Evolutionary conservation across 2,329 filamentous ascomycete genomes (phyloP).

Genomic region (Moelleriella libera): DNA sequence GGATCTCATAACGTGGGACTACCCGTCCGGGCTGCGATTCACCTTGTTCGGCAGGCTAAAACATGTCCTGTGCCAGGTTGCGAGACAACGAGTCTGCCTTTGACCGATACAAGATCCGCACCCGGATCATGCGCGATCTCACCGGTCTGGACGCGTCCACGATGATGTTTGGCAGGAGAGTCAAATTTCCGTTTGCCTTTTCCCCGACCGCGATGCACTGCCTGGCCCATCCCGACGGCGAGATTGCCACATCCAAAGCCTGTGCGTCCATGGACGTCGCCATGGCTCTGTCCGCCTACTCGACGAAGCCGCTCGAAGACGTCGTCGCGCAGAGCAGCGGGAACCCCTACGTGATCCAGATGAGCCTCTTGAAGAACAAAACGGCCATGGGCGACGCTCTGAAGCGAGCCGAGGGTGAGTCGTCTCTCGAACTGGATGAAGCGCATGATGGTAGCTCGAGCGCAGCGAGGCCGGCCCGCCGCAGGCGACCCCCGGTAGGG

Average conservation of each 20-base stretch:
- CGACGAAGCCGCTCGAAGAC: constrained; percentile 10
- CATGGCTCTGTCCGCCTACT: constrained; percentile 11
- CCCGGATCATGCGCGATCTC: constrained; percentile 13
- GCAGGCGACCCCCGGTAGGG: no score
- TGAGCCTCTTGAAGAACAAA: constrained; percentile 10
- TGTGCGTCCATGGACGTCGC: not conserved
- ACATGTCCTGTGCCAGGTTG: constrained; percentile 10
- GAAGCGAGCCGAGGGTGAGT: constrained; percentile 8
- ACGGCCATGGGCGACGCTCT: constrained; percentile 8
- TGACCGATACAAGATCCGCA: constrained; percentile 32
- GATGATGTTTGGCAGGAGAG: constrained; percentile 13
- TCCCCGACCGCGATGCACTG: constrained; percentile 38
- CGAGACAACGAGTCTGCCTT: constrained; percentile 38
- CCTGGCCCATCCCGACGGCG: constrained; percentile 36
- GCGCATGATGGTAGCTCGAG: no score
- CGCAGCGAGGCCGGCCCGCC: no score
- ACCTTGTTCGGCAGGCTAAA: constrained; percentile 13
- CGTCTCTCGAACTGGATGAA: no score
- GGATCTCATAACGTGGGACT: constrained; percentile 19
- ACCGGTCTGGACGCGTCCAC: constrained; percentile 8
- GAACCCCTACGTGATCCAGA: constrained; percentile 12
- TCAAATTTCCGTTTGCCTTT: constrained; percentile 34
- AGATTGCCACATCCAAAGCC: constrained; percentile 32
- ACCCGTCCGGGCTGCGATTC: constrained; percentile 7
- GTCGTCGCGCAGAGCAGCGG: constrained; percentile 8